Percentiles rank a stretch among this genome's conserved stretches.
Evolutionary conservation across 1,284 basidiomycete genomes (phyloP).

Genomic region (Neotropicomus parvogracilis): DNA sequence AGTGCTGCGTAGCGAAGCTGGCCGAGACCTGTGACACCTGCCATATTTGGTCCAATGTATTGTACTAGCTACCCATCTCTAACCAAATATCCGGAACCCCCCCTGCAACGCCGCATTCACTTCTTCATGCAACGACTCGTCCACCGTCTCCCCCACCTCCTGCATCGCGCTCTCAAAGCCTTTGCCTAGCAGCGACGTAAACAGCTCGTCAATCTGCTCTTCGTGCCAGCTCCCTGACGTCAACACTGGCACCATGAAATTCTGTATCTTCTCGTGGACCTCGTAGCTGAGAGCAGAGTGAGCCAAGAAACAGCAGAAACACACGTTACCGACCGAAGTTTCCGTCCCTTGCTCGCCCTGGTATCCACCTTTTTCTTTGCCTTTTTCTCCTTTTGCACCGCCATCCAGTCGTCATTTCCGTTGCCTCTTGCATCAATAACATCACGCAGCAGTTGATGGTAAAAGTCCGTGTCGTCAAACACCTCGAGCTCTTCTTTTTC

Average conservation of each 20-base stretch:
- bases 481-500: slow-evolving; percentile 49
- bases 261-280: slow-evolving; percentile 89
- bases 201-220: slow-evolving; percentile 90
- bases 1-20: slow-evolving; percentile 13
- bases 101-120: slow-evolving; percentile 33
- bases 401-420: slow-evolving; percentile 58
- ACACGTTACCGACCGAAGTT: slow-evolving; percentile 57
- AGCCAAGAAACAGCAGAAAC: background rate
- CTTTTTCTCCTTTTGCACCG: slow-evolving; percentile 62
- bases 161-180: slow-evolving; percentile 45
- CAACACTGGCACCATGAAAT: slow-evolving; percentile 89
- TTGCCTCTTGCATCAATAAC: slow-evolving; percentile 72
- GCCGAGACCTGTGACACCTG: slow-evolving; percentile 1
- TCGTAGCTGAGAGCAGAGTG: slow-evolving; percentile 60
- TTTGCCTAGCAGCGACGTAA: slow-evolving; percentile 77
- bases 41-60: slow-evolving; percentile 31
- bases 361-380: slow-evolving; percentile 85
- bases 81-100: slow-evolving; percentile 60
- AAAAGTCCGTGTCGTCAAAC: slow-evolving; percentile 90
- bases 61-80: slow-evolving; percentile 13
- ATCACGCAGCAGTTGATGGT: slow-evolving; percentile 84
- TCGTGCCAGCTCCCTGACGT: slow-evolving; percentile 77
- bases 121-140: slow-evolving; percentile 27
- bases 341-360: slow-evolving; percentile 90
- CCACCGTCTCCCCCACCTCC: slow-evolving; percentile 23